phyloP scores from a whole-genome alignment of 2,329 filamentous ascomycete genomes.

The Neospermospora avenae region DNA sequence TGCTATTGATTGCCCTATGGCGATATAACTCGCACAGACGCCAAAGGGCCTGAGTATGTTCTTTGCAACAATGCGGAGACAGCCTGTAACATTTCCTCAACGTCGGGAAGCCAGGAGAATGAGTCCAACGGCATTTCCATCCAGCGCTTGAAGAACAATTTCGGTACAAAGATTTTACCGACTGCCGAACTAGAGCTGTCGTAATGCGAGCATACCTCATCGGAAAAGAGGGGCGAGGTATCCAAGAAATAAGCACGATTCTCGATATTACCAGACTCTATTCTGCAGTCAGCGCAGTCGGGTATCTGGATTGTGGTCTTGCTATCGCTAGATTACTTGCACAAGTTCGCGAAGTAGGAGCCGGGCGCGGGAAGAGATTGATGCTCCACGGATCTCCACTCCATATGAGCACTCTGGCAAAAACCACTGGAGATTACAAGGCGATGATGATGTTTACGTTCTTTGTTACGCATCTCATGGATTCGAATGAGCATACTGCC shows the following conservation, averaged over 20 bases:
- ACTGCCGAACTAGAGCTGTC: constrained; percentile 69
- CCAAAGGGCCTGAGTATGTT: constrained; percentile 56
- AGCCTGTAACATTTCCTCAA: neutral
- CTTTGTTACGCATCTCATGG: constrained; percentile 38
- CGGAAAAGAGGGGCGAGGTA: constrained; percentile 62
- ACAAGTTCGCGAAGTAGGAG: constrained; percentile 51
- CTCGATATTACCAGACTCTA: constrained; percentile 65
- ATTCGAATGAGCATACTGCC: constrained; percentile 37
- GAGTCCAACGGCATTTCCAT: constrained; percentile 66
- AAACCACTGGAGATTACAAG: constrained; percentile 52
- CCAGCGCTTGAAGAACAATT: constrained; percentile 68
- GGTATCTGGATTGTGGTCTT: constrained; percentile 53
- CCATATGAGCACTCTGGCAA: constrained; percentile 57
- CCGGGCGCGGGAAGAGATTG: constrained; percentile 42
- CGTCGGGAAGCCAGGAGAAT: constrained; percentile 26
- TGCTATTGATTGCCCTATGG: constrained; percentile 63
- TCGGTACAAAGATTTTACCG: constrained; percentile 66
- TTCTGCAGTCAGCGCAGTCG: constrained; percentile 51
- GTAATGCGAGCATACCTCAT: constrained; percentile 64
- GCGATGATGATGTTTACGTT: constrained; percentile 54
- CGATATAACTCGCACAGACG: constrained; percentile 61
- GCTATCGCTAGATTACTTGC: constrained; percentile 56
- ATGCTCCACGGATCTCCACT: constrained; percentile 50
- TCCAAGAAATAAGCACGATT: constrained; percentile 65
- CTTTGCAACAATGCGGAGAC: constrained; percentile 57